Evolutionary conservation across 139 green algal species (phyloP).

Genomic region (Bryopsis sp.): DNA sequence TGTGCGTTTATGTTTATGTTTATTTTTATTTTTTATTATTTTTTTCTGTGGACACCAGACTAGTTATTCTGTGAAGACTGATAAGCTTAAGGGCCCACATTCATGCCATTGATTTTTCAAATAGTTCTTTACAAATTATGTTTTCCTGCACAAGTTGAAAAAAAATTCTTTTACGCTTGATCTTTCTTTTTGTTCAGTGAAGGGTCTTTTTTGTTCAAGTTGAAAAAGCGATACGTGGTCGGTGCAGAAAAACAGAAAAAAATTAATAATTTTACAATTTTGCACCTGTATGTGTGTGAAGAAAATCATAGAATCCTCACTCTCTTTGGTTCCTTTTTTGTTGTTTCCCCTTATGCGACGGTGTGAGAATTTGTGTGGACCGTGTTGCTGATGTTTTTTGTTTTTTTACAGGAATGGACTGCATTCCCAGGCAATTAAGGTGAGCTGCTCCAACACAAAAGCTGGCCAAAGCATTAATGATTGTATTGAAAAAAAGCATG

Average conservation of each 20-base stretch:
- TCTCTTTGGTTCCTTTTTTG: no score
- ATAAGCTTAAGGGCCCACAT: not conserved
- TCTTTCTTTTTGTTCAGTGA: no score
- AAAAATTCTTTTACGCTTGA: no score
- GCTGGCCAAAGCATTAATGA: conserved; percentile 18
- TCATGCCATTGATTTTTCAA: not conserved
- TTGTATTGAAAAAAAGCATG: not conserved
- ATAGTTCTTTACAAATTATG: not conserved
- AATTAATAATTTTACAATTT: not conserved
- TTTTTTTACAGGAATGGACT: conserved; percentile 88
- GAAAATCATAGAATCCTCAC: not conserved
- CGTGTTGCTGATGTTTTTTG: not conserved
- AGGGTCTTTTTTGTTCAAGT: no score
- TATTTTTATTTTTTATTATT: not conserved
- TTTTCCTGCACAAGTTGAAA: no score
- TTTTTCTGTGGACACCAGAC: not conserved
- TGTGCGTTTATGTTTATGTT: no score
- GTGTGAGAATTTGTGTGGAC: not conserved
- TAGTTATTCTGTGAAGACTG: not conserved
- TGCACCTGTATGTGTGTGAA: not conserved
- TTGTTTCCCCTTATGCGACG: not conserved
- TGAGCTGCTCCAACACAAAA: conserved; percentile 14
- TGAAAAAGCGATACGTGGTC: not conserved
- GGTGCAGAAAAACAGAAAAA: not conserved
- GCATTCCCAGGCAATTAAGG: conserved; percentile 68